Percentiles rank a stretch among this genome's conserved stretches.
These are phyloP conservation scores for Jimgerdemannia lactiflua DNA, from an alignment of 192 early-diverging fungal species.

Conservation along the genomic window DNA sequence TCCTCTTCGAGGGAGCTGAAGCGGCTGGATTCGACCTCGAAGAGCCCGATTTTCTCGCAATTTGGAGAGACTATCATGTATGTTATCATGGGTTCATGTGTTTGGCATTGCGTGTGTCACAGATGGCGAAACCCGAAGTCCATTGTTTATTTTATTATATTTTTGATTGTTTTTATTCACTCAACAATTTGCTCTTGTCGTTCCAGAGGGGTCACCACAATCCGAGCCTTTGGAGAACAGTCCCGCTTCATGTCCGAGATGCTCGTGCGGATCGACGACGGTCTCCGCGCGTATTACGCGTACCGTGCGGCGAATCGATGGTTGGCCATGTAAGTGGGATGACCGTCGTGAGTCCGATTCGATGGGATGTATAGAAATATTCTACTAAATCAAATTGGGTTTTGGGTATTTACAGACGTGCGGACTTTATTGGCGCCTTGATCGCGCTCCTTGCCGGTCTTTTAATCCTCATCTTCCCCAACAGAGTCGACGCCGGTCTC, in stretches of 20 bases:
- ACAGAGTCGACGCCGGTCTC: conserved; percentile 64
- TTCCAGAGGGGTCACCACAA: conserved; percentile 66
- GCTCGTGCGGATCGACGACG: conserved; percentile 54
- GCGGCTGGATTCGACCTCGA: conserved; percentile 74
- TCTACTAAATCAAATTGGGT: not conserved
- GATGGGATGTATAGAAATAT: not conserved
- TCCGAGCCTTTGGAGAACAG: conserved; percentile 77
- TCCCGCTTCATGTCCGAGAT: conserved; percentile 63
- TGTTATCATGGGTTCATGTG: not conserved
- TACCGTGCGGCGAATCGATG: conserved; percentile 79
- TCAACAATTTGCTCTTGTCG: not conserved
- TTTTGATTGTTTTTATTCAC: not conserved
- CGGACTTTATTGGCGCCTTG: conserved; percentile 66
- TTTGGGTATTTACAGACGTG: conserved; percentile 31
- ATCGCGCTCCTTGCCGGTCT: conserved; percentile 68
- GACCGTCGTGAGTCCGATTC: not conserved
- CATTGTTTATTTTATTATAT: not conserved
- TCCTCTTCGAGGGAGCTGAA: conserved; percentile 84
- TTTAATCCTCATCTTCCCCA: conserved; percentile 49
- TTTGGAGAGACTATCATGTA: conserved; percentile 74
- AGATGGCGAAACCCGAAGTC: too few relatives aligned
- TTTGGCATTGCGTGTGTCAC: too few relatives aligned
- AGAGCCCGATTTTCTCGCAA: conserved; percentile 76
- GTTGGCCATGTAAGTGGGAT: conserved; percentile 46
- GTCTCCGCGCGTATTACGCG: conserved; percentile 77